These are phyloP conservation scores for Clavispora carvajalis DNA, from an alignment of 805 yeast genomes.

Conservation along the genomic window DNA sequence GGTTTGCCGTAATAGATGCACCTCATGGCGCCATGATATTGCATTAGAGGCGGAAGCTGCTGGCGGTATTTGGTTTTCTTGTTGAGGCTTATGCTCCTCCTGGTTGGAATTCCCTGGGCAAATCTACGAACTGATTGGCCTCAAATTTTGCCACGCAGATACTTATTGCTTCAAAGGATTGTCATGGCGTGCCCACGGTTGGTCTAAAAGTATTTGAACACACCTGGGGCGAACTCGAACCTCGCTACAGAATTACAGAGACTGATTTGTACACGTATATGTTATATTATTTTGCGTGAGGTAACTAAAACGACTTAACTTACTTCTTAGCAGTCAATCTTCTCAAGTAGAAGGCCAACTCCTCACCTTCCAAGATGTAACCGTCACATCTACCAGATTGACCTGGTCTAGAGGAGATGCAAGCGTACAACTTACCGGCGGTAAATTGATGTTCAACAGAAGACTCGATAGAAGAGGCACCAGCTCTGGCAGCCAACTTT, in stretches of 20 bases:
- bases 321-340: conserved; percentile 99
- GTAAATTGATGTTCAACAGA: conserved; percentile 95
- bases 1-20: too few species aligned
- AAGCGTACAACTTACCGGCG: conserved; percentile 98
- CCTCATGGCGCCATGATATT: too few species aligned
- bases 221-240: too few species aligned
- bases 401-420: conserved; percentile 99
- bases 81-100: too few species aligned
- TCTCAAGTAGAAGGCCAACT: conserved; percentile 99
- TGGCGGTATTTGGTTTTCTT: too few species aligned
- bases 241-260: neutral
- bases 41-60: too few species aligned
- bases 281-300: conserved; percentile 2
- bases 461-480: conserved; percentile 75
- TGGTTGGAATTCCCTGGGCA: too few species aligned
- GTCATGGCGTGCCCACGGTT: too few species aligned
- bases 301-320: conserved; percentile 16
- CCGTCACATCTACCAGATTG: conserved; percentile 99
- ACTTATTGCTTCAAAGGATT: too few species aligned
- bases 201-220: too few species aligned
- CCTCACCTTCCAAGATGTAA: conserved; percentile 99
- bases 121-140: too few species aligned
- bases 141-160: too few species aligned
- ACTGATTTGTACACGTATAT: neutral
- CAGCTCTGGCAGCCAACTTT: conserved; percentile 91